Percentiles rank a stretch among this genome's conserved stretches.
Evolutionary conservation across 2,329 filamentous ascomycete species (phyloP).

Genomic region (Plenodomus biglobosus): DNA sequence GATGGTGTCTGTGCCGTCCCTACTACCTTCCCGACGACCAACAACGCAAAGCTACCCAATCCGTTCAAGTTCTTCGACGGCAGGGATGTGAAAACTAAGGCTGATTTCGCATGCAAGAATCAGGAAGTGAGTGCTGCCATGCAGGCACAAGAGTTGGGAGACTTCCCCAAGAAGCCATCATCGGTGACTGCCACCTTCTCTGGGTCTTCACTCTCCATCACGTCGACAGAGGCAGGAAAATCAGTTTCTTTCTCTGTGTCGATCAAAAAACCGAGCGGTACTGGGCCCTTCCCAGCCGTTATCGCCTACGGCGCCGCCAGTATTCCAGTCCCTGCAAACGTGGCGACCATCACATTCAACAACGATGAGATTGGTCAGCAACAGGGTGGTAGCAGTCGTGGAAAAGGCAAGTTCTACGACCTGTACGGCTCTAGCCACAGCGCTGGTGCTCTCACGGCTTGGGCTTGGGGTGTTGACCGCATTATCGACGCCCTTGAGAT

Average conservation of each 20-base stretch:
- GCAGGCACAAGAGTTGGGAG: constrained; percentile 44
- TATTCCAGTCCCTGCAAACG: constrained; percentile 57
- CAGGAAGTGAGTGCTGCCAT: constrained; percentile 41
- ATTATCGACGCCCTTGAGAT: constrained; percentile 62
- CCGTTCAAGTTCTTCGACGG: constrained; percentile 45
- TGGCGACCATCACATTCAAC: constrained; percentile 61
- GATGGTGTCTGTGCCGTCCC: constrained; percentile 31
- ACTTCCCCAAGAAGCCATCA: constrained; percentile 41
- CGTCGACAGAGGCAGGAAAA: constrained; percentile 36
- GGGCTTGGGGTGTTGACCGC: constrained; percentile 65
- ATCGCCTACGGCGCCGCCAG: constrained; percentile 59
- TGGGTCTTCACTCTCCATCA: constrained; percentile 39
- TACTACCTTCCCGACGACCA: constrained; percentile 32
- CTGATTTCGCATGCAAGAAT: constrained; percentile 42
- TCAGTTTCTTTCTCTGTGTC: constrained; percentile 43
- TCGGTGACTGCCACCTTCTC: constrained; percentile 38
- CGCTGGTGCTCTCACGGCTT: constrained; percentile 62
- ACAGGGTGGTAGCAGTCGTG: constrained; percentile 49
- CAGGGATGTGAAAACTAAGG: constrained; percentile 37
- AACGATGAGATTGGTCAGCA: constrained; percentile 62
- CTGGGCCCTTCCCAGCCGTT: constrained; percentile 58
- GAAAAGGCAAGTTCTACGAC: constrained; percentile 61
- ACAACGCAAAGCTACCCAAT: constrained; percentile 41
- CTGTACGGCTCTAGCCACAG: constrained; percentile 59
- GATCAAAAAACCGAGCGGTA: constrained; percentile 46